phyloP scores from a whole-genome alignment of 176 grass and related monocot species.

The Canna indica region DNA sequence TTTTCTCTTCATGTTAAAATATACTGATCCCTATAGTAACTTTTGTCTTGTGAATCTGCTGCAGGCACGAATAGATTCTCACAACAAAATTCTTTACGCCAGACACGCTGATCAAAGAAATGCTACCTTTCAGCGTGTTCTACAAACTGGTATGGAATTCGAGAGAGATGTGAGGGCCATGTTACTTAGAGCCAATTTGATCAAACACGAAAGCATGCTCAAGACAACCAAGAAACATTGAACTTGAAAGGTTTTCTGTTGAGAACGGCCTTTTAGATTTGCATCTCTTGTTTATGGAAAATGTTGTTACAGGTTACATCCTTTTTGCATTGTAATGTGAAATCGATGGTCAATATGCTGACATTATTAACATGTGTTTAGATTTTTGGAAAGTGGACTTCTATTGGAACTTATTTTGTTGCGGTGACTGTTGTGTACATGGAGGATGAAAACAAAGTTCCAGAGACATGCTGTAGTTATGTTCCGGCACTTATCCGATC shows the following conservation, averaged over 20 bases:
- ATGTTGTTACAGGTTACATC: too few species aligned
- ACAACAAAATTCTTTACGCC: conserved; percentile 94
- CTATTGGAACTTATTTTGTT: neutral
- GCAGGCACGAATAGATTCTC: conserved; percentile 94
- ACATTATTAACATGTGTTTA: too few species aligned
- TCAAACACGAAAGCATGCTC: conserved; percentile 68
- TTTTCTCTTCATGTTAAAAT: neutral
- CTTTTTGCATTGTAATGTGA: neutral
- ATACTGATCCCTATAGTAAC: neutral
- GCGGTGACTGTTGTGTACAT: neutral
- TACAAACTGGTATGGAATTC: conserved; percentile 71
- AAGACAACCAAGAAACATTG: conserved; percentile 24
- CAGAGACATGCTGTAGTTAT: neutral
- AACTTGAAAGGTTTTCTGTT: neutral
- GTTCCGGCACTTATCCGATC: neutral
- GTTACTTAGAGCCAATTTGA: conserved; percentile 83
- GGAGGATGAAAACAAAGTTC: neutral
- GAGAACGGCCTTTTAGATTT: neutral
- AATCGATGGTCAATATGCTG: neutral
- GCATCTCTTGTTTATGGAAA: neutral
- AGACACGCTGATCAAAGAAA: conserved; percentile 81
- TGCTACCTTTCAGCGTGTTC: conserved; percentile 67
- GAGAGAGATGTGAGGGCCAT: conserved; percentile 77
- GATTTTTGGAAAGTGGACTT: neutral
- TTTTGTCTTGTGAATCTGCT: too few species aligned